Conservation (phyloP, 2,329 filamentous ascomycete genomes). For the Pseudogymnoascus sp. region DNA sequence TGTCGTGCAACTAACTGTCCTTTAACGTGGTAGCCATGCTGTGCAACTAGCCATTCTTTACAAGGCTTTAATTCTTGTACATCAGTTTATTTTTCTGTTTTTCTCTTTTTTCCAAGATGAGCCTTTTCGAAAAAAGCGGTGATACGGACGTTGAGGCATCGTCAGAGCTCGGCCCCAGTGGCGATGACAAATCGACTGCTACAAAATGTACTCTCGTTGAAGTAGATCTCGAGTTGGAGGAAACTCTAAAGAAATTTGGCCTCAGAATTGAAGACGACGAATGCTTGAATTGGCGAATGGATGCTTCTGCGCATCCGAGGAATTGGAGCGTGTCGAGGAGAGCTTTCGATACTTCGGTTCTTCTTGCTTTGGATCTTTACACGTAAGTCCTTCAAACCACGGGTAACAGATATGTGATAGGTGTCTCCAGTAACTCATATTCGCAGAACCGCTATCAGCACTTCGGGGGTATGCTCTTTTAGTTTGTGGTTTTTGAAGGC, state of each 20-base stretch:
- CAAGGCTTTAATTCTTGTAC: not conserved
- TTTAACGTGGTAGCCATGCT: not conserved
- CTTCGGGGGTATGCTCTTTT: constrained; percentile 14
- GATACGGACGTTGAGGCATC: not conserved
- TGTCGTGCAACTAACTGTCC: not conserved
- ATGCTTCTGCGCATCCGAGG: constrained; percentile 12
- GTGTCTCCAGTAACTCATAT: not conserved
- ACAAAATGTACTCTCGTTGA: not conserved
- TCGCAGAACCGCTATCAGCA: constrained; percentile 15
- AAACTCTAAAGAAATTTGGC: not conserved
- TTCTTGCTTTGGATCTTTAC: constrained; percentile 20
- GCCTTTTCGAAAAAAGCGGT: not conserved
- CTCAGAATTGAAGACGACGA: not conserved
- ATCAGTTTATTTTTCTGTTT: not conserved
- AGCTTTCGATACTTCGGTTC: constrained; percentile 15
- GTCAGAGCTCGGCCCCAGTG: not conserved
- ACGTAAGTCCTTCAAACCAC: constrained; percentile 15
- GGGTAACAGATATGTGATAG: not conserved
- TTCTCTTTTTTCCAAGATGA: not conserved
- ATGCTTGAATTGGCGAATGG: not conserved
- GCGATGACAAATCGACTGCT: not conserved
- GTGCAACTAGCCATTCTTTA: not conserved
- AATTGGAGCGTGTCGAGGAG: constrained; percentile 18
- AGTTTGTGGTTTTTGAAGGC: not conserved
- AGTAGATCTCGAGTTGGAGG: not conserved